Base-by-base conservation (phyloP, 768 basidiomycete genomes). In the Mycena vitilis region DNA sequence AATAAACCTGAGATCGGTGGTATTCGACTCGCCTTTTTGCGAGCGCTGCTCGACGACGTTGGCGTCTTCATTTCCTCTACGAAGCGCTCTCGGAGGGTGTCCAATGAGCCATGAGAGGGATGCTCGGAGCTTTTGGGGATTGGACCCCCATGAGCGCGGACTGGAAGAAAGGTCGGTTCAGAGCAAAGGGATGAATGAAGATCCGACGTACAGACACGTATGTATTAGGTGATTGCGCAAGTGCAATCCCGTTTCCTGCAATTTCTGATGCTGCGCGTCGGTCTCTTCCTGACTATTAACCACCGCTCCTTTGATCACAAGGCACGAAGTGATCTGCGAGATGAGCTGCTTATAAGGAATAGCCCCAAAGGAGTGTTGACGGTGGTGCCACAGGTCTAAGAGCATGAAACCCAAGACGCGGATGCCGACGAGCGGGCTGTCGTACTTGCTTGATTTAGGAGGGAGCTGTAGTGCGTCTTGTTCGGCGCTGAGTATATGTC, bases 401-500 rank as follows among this genome's bases (percentile, higher is more conserved):
- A 72, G n/a, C 20, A 70, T 56, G 51, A 65, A 70, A 34, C 71
- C 71, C 23, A 72, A 25, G 37, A 72, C 68, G 23, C 68, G 68
- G 13, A 60, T 38, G 54, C 64, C 71, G 36, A 72, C 61, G 51
- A 72, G 63, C 16, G 1, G 22, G 58, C 69, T 59, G 48, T 60
- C 52, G 66, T 68, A 71, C 22, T 61, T 60, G n/a, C 45, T 34
- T 8, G 40, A 34, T 51, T 40, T 52, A 8, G 42, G n/a, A 61
- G 51, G 22, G 16, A n/a, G 40, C 34, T 53, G 44, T 23, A 71
- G 49, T 49, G 66, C 70, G 15, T 38, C 63, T 52, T 38, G 20
- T 53, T 72, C 71, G 12, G 71, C 68, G 48, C 47, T 57, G 23
- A 72, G 68, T 36, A 72, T 53, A 23, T 52, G 34, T 12, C 44